Base-by-base conservation (phyloP, 306 rosid species). In the Inga oerstediana region DNA sequence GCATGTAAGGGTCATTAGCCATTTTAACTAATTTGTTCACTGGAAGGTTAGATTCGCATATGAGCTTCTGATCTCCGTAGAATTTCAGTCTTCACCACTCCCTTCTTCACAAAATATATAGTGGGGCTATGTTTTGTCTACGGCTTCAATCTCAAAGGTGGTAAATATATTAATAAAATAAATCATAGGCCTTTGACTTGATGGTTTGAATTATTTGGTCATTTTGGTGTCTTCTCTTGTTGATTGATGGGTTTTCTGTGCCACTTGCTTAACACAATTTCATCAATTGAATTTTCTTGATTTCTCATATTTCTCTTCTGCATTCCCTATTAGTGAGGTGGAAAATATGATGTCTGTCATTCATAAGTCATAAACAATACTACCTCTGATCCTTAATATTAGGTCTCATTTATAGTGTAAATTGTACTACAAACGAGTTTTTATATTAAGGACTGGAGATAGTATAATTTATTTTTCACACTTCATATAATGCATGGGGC, bases 181-280 rank as follows among this genome's bases (percentile, higher is more conserved):
- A 54, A 13, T 27, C 8, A 30, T 30, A 13, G 32, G 15, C 41
- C 19, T 30, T 64, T 64, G 17, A 30, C 39, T 27, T 27, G 14
- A 64, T 24, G 61, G 10, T 54, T 19, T 54, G 10, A 54, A 5
- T 7, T 56, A 56, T 56, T 56, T 56, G 34, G 34, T 32, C 34
- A 32, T 32, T 32, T 32, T 32, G 22, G 3, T 19, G 10, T 56
- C 62, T 56, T 27, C 30, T 27, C 30, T 27, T 56, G 10, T 20
- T 19, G 70, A 27, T 65, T 58, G 66, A 16, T 66, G n/a, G 17
- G 83, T 27, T 56, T 78, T 34, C 75, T 39, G 58, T 70, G 34
- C 37, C 58, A 68, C 54, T n/a, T 69, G 64, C 52, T 74, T 48
- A 49, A 71, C 62, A 56, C 62, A 7, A 56, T 75, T 75, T 70